phyloP scores from a whole-genome alignment of 257 asterid species.

The Solanum peruvianum region DNA sequence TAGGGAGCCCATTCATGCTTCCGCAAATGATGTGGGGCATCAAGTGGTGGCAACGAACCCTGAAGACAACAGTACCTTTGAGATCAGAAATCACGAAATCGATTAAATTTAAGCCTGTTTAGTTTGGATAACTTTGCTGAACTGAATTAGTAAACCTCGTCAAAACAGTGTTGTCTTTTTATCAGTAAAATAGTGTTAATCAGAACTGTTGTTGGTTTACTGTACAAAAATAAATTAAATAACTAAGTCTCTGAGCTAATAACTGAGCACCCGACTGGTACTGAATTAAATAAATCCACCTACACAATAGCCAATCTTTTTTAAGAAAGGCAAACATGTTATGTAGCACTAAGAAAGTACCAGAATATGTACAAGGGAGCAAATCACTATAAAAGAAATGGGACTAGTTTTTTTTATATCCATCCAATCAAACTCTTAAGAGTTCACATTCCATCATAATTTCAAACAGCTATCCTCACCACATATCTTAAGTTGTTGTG shows the following conservation, averaged over 20 bases:
- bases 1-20: slow-evolving; percentile 93
- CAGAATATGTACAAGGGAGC: neutral
- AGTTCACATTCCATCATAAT: neutral
- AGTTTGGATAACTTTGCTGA: neutral
- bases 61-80: slow-evolving; percentile 12
- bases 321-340: neutral
- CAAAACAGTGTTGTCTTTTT: neutral
- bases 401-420: neutral
- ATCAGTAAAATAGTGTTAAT: neutral
- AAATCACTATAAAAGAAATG: neutral
- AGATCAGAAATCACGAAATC: neutral
- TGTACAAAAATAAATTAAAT: neutral
- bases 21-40: slow-evolving; percentile 95
- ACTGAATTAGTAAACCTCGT: neutral
- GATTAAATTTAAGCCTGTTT: neutral
- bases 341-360: neutral
- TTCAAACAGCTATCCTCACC: slow-evolving; percentile 34
- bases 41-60: slow-evolving; percentile 92
- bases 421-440: neutral
- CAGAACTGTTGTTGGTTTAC: neutral
- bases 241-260: neutral
- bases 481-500: slow-evolving; percentile 80
- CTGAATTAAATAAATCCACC: neutral
- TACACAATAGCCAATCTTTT: neutral
- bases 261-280: neutral